These are phyloP conservation scores for Russula griseocarnosa DNA, from an alignment of 768 basidiomycete genomes.

Conservation along the genomic window DNA sequence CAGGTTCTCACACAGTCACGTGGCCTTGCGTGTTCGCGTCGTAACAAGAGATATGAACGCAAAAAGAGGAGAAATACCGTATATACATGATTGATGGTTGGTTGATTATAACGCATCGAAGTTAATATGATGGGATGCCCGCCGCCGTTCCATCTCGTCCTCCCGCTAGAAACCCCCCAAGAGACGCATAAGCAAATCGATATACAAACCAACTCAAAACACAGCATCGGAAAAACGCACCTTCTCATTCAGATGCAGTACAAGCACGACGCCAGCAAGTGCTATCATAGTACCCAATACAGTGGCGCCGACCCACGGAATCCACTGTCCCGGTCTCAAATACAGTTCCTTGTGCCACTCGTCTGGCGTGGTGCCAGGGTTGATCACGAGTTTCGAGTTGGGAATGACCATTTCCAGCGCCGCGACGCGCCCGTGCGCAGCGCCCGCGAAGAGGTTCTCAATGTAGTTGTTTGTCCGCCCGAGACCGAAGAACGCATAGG, in stretches of 20 bases:
- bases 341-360: conserved; percentile 88
- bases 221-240: conserved; percentile 40
- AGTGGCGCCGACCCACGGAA: conserved; percentile 92
- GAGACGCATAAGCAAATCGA: background rate
- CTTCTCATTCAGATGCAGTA: conserved; percentile 91
- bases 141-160: conserved; percentile 80
- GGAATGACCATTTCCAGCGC: conserved; percentile 97
- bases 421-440: conserved; percentile 81
- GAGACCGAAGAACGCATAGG: conserved; percentile 94
- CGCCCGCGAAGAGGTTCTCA: conserved; percentile 95
- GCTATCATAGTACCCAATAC: conserved; percentile 69
- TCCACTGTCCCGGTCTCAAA: conserved; percentile 93
- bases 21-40: too few species aligned
- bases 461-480: conserved; percentile 99
- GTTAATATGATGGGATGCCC: conserved; percentile 93
- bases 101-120: conserved; percentile 79
- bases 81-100: background rate
- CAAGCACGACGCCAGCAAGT: conserved; percentile 77
- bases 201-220: background rate
- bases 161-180: conserved; percentile 57
- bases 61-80: background rate
- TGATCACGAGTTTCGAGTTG: conserved; percentile 94
- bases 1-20: too few species aligned
- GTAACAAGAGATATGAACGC: too few species aligned
- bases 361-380: conserved; percentile 58